Conservation (phyloP, 306 rosid genomes). For the Leucaena leucocephala region DNA sequence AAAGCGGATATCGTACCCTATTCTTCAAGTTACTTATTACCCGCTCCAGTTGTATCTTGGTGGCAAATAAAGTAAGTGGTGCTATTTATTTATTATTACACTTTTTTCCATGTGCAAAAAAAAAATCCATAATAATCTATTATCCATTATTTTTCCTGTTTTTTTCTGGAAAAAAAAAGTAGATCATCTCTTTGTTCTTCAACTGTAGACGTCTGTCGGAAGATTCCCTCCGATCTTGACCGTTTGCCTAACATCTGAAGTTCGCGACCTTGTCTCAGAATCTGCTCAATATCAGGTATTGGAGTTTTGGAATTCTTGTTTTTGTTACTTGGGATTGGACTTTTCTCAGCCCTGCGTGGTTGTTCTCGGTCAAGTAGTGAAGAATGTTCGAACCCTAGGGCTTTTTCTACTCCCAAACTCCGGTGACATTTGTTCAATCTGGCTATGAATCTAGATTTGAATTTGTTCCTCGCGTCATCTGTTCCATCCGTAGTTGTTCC, state of each 20-base stretch:
- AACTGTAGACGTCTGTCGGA: slow-evolving; percentile 60
- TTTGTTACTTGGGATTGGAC: not conserved
- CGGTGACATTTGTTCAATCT: not conserved
- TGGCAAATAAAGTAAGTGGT: not conserved
- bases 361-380: not conserved
- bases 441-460: not conserved
- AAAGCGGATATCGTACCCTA: not conserved
- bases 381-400: slow-evolving; percentile 1
- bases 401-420: not conserved
- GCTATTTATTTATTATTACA: not conserved
- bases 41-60: not conserved
- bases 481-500: not conserved
- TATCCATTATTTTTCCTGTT: not conserved
- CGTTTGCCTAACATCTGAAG: slow-evolving; percentile 12
- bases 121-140: not conserved
- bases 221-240: slow-evolving; percentile 40
- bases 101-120: not conserved
- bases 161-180: slow-evolving; percentile 33
- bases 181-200: slow-evolving; percentile 41
- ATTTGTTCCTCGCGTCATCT: not conserved
- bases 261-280: slow-evolving; percentile 20
- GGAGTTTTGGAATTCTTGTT: not conserved
- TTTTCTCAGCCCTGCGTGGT: not conserved
- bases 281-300: slow-evolving; percentile 40
- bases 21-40: not conserved